Evolutionary conservation across 2,329 filamentous ascomycete genomes (phyloP).

Genomic region (Fusarium setosum): DNA sequence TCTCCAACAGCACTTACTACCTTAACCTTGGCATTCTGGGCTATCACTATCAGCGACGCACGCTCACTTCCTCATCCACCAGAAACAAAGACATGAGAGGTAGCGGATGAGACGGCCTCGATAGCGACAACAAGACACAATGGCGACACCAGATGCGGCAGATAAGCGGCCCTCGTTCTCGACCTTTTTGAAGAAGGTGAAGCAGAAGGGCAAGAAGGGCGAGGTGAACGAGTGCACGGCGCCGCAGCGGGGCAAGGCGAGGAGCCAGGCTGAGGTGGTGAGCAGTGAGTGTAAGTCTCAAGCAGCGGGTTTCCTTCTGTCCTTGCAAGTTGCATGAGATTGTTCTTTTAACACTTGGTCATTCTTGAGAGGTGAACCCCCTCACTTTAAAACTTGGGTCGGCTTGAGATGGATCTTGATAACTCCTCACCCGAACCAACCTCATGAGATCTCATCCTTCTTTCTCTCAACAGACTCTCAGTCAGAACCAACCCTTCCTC

Average conservation of each 20-base stretch:
- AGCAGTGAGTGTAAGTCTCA: constrained; percentile 43
- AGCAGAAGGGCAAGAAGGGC: constrained; percentile 43
- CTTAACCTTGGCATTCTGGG: neutral
- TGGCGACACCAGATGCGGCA: constrained; percentile 8
- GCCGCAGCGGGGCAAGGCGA: constrained; percentile 17
- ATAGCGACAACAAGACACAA: constrained; percentile 7
- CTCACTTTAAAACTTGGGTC: too few species aligned
- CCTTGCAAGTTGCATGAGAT: neutral
- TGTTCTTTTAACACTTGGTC: neutral
- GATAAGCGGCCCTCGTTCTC: constrained; percentile 56
- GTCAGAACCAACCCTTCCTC: too few species aligned
- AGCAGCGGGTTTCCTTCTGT: neutral
- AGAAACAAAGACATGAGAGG: constrained; percentile 18
- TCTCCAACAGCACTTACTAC: neutral
- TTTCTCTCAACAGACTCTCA: neutral
- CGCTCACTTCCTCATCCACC: neutral
- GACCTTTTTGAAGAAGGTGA: constrained; percentile 59
- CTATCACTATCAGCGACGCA: too few species aligned
- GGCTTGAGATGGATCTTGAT: neutral
- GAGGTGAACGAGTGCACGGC: constrained; percentile 18
- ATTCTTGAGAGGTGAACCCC: too few species aligned
- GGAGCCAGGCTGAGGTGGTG: neutral
- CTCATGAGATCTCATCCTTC: neutral
- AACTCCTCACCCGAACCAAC: neutral
- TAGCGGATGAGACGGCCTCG: constrained; percentile 1